Conservation (phyloP, 768 basidiomycete species). For the Porpolomopsis calyptriformis region DNA sequence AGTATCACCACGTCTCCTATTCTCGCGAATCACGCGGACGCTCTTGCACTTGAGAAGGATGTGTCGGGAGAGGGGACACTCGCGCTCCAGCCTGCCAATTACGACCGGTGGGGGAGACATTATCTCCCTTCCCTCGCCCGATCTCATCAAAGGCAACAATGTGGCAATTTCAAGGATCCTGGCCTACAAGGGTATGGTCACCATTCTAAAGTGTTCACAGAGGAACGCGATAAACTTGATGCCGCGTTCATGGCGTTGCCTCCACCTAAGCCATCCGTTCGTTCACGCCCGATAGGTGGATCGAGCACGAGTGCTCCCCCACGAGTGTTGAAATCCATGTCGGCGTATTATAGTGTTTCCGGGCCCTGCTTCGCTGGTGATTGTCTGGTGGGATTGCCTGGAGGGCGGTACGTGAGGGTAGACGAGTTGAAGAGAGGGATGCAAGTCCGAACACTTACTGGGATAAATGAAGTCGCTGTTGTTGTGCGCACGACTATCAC, state of each 20-base stretch:
- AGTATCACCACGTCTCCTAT: conserved; percentile 3
- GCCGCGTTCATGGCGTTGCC: conserved; percentile 7
- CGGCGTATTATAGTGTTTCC: neutral
- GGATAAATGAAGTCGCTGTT: conserved; percentile 2
- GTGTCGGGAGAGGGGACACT: conserved; percentile 5
- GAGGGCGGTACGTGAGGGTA: neutral
- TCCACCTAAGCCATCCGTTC: conserved; percentile 5
- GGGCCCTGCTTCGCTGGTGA: conserved; percentile 8
- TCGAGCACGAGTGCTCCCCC: neutral
- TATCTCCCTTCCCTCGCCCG: conserved; percentile 10
- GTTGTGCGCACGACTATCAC: conserved; percentile 4
- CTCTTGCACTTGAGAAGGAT: conserved; percentile 4
- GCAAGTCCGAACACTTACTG: conserved; percentile 2
- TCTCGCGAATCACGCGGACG: conserved; percentile 2
- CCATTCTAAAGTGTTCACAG: conserved; percentile 1
- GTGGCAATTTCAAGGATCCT: conserved; percentile 10
- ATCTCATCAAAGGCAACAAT: conserved; percentile 10
- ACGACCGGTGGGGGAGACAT: conserved; percentile 8
- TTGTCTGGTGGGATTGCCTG: neutral
- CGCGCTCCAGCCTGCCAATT: conserved; percentile 3
- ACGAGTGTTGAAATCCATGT: conserved; percentile 2
- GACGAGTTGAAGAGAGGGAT: conserved; percentile 7
- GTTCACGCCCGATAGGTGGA: neutral
- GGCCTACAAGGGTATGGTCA: conserved; percentile 9
- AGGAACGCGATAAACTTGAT: conserved; percentile 7